Percentiles rank a stretch among this genome's conserved stretches.
Evolutionary conservation across 1,284 basidiomycete species (phyloP).

Genomic region (Mycosarcoma mackinlayi): DNA sequence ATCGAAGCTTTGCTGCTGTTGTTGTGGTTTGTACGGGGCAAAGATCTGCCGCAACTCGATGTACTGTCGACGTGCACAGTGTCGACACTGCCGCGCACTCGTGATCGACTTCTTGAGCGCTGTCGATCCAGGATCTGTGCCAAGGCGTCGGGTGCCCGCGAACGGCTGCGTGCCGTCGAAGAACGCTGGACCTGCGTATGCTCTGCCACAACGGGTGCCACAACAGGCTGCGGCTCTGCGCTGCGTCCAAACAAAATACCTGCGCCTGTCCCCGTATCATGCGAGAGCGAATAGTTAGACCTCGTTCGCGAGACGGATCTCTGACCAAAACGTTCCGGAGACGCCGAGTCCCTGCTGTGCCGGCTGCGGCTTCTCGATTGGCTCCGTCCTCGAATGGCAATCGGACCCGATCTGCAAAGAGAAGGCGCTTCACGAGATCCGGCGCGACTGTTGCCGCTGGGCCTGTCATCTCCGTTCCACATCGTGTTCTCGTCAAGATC

Average conservation of each 20-base stretch:
- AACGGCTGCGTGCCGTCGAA: conserved; percentile 42
- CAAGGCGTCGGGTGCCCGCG: conserved; percentile 51
- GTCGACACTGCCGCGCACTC: conserved; percentile 7
- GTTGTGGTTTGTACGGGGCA: neutral
- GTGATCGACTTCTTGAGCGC: conserved; percentile 37
- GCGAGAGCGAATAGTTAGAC: conserved; percentile 27
- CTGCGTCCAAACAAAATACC: conserved; percentile 38
- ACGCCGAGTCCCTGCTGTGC: conserved; percentile 35
- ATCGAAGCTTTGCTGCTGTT: neutral
- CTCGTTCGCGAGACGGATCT: conserved; percentile 33
- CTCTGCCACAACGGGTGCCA: conserved; percentile 20
- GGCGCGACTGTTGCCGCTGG: conserved; percentile 23
- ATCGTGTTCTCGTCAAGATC: conserved; percentile 52
- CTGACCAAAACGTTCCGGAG: conserved; percentile 30
- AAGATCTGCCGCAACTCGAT: conserved; percentile 5
- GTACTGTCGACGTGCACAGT: conserved; percentile 1
- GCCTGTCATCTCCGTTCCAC: conserved; percentile 39
- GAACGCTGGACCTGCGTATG: conserved; percentile 36
- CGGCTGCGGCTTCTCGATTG: conserved; percentile 50
- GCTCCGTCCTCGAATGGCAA: conserved; percentile 41
- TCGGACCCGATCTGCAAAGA: conserved; percentile 17
- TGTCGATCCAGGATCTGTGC: conserved; percentile 45
- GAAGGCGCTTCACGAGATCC: conserved; percentile 13
- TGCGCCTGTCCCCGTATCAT: conserved; percentile 9
- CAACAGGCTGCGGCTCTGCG: conserved; percentile 18